Conservation (phyloP, 495 filamentous ascomycete species). For the Podospora fimiseda region DNA sequence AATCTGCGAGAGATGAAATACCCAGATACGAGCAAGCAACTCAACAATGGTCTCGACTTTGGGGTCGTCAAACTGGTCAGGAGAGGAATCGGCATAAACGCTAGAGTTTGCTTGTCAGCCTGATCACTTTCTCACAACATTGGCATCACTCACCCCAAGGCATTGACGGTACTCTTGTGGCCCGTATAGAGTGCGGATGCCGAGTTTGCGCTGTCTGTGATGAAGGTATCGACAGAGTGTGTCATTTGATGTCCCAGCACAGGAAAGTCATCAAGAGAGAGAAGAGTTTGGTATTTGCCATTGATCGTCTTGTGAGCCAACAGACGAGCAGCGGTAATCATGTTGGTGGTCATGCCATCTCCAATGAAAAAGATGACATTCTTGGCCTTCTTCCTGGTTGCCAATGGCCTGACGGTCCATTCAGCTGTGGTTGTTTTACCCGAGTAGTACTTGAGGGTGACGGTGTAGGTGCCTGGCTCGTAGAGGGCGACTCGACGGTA, state of each 20-base stretch:
- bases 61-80: conserved; percentile 62
- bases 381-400: conserved; percentile 60
- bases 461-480: conserved; percentile 64
- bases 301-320: conserved; percentile 70
- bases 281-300: conserved; percentile 61
- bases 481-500: conserved; percentile 62
- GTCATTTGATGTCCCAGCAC: conserved; percentile 66
- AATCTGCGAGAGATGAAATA: conserved; percentile 24
- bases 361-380: conserved; percentile 72
- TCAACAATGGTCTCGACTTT: conserved; percentile 75
- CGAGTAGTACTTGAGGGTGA: conserved; percentile 62
- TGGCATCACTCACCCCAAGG: conserved; percentile 44
- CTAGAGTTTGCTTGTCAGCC: conserved; percentile 16
- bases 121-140: background rate
- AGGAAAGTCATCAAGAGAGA: conserved; percentile 67
- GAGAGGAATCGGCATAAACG: conserved; percentile 64
- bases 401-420: conserved; percentile 64
- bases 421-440: conserved; percentile 56
- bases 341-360: conserved; percentile 76
- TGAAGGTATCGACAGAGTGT: conserved; percentile 68
- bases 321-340: conserved; percentile 64
- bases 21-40: conserved; percentile 56
- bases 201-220: conserved; percentile 72
- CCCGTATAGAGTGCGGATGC: conserved; percentile 68
- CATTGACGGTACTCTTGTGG: conserved; percentile 69